phyloP scores from a whole-genome alignment of 345 rosid genomes.

The Camelina neglecta region DNA sequence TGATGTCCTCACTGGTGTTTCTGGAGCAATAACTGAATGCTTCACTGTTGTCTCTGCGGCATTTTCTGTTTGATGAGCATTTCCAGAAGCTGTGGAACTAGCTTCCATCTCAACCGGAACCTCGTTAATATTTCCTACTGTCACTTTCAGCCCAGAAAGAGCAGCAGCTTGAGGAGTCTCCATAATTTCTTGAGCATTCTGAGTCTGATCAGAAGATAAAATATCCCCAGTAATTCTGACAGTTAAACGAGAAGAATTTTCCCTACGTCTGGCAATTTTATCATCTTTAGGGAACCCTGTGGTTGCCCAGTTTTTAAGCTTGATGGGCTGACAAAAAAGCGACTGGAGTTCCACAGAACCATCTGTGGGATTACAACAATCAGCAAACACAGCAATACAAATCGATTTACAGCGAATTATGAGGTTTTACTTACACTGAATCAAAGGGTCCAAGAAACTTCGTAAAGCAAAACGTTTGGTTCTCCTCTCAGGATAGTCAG shows the following conservation, averaged over 20 bases:
- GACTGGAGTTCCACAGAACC: constrained; percentile 55
- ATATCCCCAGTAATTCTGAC: constrained; percentile 8
- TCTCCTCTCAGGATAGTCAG: constrained; percentile 53
- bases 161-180: constrained; percentile 34
- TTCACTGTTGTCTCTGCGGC: constrained; percentile 28
- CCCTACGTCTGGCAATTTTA: constrained; percentile 1
- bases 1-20: constrained; percentile 34
- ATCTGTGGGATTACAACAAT: constrained; percentile 53
- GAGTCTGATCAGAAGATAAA: constrained; percentile 17
- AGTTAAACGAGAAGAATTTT: background rate
- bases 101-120: constrained; percentile 17
- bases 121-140: constrained; percentile 1
- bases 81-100: constrained; percentile 8
- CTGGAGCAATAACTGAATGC: constrained; percentile 34
- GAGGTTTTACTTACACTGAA: constrained; percentile 61
- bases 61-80: constrained; percentile 34
- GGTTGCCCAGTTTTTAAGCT: constrained; percentile 18
- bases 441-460: constrained; percentile 56
- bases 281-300: constrained; percentile 24
- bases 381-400: constrained; percentile 33
- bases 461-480: constrained; percentile 44
- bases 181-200: constrained; percentile 33
- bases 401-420: background rate
- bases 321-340: constrained; percentile 45
- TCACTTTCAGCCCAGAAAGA: constrained; percentile 33